phyloP scores from a whole-genome alignment of 2,329 filamentous ascomycete species.

The Lanzia echinophila region DNA sequence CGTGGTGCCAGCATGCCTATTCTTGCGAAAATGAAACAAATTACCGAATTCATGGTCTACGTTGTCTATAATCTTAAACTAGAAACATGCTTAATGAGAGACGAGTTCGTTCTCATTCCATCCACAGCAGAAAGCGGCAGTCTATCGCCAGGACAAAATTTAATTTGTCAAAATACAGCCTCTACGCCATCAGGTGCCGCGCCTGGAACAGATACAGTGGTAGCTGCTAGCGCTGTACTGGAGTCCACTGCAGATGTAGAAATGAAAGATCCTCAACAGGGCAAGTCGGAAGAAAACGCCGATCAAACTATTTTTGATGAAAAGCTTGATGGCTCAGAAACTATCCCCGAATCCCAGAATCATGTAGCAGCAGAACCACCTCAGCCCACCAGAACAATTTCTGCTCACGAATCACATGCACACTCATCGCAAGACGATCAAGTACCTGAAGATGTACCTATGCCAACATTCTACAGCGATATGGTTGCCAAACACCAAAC shows the following conservation, averaged over 20 bases:
- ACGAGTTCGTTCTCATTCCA: constrained; percentile 84
- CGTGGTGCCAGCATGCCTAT: constrained; percentile 69
- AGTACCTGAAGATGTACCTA: constrained; percentile 70
- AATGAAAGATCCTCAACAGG: constrained; percentile 1
- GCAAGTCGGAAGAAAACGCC: neutral
- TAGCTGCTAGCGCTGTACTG: constrained; percentile 24
- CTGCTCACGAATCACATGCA: constrained; percentile 33
- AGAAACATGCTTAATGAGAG: constrained; percentile 87
- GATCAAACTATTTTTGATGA: neutral
- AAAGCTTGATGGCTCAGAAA: neutral
- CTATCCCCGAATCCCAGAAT: neutral
- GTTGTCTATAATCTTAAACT: constrained; percentile 97
- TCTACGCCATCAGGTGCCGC: constrained; percentile 5
- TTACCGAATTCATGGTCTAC: constrained; percentile 98
- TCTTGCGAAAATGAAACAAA: constrained; percentile 76
- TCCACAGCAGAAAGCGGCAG: constrained; percentile 45
- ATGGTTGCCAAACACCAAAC: constrained; percentile 91
- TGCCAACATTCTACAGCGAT: constrained; percentile 90
- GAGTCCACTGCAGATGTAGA: constrained; percentile 17
- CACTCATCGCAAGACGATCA: constrained; percentile 43
- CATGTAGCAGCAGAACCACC: constrained; percentile 3
- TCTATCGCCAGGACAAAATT: constrained; percentile 33
- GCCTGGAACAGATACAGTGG: constrained; percentile 13
- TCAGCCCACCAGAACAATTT: constrained; percentile 22
- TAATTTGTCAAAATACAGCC: constrained; percentile 10